phyloP scores from a whole-genome alignment of 2,329 filamentous ascomycete genomes.

The Aspergillus bombycis region DNA sequence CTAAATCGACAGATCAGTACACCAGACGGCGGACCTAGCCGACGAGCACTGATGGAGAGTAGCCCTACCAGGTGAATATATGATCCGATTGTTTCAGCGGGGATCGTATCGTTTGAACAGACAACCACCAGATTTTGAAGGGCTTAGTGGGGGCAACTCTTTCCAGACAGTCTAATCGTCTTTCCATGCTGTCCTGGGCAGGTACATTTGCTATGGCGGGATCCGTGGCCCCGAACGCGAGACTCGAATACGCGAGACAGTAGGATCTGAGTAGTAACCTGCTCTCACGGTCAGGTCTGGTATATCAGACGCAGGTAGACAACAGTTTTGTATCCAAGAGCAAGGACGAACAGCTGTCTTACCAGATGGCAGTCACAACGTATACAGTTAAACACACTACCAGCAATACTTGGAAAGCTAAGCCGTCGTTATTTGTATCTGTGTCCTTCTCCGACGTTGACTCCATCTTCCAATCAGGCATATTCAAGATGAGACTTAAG shows the following conservation, averaged over 20 bases:
- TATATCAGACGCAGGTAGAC: not conserved
- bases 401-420: slow-evolving; percentile 1
- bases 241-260: slow-evolving; percentile 7
- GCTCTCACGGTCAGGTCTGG: not conserved
- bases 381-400: slow-evolving; percentile 5
- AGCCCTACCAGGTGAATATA: not conserved
- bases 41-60: not conserved
- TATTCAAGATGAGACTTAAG: not conserved
- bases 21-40: not conserved
- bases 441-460: not conserved
- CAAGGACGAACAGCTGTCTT: not conserved
- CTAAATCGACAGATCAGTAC: not conserved
- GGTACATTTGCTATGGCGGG: not conserved
- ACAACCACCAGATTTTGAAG: slow-evolving; percentile 4
- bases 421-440: not conserved
- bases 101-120: not conserved
- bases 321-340: not conserved
- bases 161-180: not conserved
- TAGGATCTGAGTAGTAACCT: not conserved
- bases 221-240: not conserved
- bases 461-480: not conserved
- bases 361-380: slow-evolving; percentile 2
- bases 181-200: not conserved
- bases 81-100: not conserved
- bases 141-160: not conserved